These are phyloP conservation scores for Pseudoturritis turrita DNA, from an alignment of 345 rosid species.

Conservation along the genomic window DNA sequence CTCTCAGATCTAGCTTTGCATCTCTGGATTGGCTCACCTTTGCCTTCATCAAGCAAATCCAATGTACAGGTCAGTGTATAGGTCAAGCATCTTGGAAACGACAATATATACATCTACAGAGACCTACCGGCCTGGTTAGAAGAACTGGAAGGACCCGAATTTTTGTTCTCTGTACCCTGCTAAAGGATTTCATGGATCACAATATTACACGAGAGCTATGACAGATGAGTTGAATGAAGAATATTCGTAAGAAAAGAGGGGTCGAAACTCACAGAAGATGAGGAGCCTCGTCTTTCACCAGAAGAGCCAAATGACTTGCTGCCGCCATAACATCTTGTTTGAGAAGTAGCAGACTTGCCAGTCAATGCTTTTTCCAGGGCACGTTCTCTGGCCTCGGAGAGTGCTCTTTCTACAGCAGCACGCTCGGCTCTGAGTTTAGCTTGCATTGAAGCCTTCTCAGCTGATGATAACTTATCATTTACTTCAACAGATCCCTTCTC, in stretches of 20 bases:
- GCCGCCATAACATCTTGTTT: slow-evolving; percentile 42
- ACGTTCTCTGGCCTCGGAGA: slow-evolving; percentile 88
- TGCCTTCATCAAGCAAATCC: slow-evolving; percentile 37
- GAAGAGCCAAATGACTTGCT: slow-evolving; percentile 48
- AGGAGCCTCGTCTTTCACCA: slow-evolving; percentile 43
- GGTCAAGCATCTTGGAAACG: slow-evolving; percentile 6
- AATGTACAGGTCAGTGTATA: slow-evolving; percentile 11
- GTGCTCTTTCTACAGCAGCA: slow-evolving; percentile 94
- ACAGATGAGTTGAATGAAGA: background rate
- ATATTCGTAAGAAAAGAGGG: background rate
- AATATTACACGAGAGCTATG: background rate
- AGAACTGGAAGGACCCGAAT: slow-evolving; percentile 36
- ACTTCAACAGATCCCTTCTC: slow-evolving; percentile 49
- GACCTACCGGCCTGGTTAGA: slow-evolving; percentile 45
- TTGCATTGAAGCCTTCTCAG: slow-evolving; percentile 46
- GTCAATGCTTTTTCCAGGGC: slow-evolving; percentile 83
- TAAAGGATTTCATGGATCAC: slow-evolving; percentile 11
- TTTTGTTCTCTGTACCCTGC: slow-evolving; percentile 58
- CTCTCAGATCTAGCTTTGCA: slow-evolving; percentile 65
- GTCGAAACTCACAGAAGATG: slow-evolving; percentile 46
- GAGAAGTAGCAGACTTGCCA: slow-evolving; percentile 41
- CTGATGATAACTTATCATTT: slow-evolving; percentile 37
- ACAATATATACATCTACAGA: background rate
- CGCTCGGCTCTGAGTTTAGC: slow-evolving; percentile 80
- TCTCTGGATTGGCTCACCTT: slow-evolving; percentile 60